Evolutionary conservation across 1,284 basidiomycete species (phyloP).

Genomic region (Ustilago xerochloae): DNA sequence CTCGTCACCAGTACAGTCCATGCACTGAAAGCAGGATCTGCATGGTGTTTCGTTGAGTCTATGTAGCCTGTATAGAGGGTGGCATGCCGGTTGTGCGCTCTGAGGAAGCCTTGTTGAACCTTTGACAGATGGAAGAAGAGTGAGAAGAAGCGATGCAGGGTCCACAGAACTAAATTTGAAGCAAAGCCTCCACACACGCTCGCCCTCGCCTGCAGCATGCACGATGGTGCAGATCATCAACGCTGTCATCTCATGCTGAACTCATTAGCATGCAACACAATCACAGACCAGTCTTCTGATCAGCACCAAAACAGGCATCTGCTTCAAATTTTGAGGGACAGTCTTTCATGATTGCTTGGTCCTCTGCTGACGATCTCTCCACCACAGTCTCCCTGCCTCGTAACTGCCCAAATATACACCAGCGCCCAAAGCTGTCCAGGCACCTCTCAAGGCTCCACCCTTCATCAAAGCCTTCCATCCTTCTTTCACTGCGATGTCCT

Average conservation of each 20-base stretch:
- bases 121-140: neutral
- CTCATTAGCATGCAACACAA: no score
- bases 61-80: neutral
- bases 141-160: conserved; percentile 16
- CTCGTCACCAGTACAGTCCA: no score
- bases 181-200: neutral
- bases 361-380: conserved; percentile 46
- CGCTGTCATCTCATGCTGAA: no score
- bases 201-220: no score
- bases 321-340: no score
- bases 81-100: neutral
- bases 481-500: conserved; percentile 40
- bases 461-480: conserved; percentile 52
- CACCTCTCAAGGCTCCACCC: conserved; percentile 52
- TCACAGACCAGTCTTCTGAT: no score
- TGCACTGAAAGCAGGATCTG: no score
- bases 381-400: conserved; percentile 61
- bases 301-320: no score
- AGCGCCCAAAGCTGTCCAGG: conserved; percentile 61
- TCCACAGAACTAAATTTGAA: neutral
- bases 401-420: conserved; percentile 63
- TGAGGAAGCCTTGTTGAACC: neutral
- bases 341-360: conserved; percentile 16
- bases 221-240: no score
- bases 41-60: no score